Evolutionary conservation across 148 eudicot species (phyloP), one percentile per base, ranked within the genome.

Genomic region (Polygonum maritimum): DNA sequence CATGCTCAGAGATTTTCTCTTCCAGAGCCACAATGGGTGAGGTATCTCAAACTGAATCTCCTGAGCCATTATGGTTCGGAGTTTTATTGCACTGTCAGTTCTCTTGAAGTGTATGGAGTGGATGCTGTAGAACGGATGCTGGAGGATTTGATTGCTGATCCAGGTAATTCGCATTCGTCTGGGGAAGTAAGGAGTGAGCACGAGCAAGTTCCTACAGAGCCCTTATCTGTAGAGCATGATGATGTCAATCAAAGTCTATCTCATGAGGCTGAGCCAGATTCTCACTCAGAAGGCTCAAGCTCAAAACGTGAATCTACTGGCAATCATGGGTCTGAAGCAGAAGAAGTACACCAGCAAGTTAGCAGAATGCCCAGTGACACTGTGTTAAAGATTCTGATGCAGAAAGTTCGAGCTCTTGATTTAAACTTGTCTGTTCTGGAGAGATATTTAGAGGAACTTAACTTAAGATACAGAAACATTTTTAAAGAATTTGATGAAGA

Each of bases 281-380:
- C 75, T 10, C 35, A 44, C 3, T 52, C 75, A 72, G 75, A 48
- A 72, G 75, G 49, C 35, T 21, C 35, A 44, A 45, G 52, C 36
- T 72, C 75, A 72, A 19, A 33, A 35, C 48, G 9, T 71, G 48
- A 41, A 41, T 8, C 33, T 41, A 6, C 74, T 19, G 49, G 19
- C 10, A 77, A 77, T 57, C 60, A 69, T 41, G 81, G 79, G 78
- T 86, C 88, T 80, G 98, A 90, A 83, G 81, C 81, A 62, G 90
- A 89, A 78, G 98, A 91, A 81, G 77, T 78, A 65, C 94, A 83
- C 71, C 94, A 87, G 76, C 97, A 85, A 69, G 84, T 81, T 49
- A 87, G 97, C 75, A 87, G 99, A 80, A 89, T 92, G 94, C 99
- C 99, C 14, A 97, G 99, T 74, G 99, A 95, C 80, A 90, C 92